Evolutionary conservation across 139 green algal species (phyloP), one percentile per base, ranked within the genome.

Genomic region (Nannochloris sp.): DNA sequence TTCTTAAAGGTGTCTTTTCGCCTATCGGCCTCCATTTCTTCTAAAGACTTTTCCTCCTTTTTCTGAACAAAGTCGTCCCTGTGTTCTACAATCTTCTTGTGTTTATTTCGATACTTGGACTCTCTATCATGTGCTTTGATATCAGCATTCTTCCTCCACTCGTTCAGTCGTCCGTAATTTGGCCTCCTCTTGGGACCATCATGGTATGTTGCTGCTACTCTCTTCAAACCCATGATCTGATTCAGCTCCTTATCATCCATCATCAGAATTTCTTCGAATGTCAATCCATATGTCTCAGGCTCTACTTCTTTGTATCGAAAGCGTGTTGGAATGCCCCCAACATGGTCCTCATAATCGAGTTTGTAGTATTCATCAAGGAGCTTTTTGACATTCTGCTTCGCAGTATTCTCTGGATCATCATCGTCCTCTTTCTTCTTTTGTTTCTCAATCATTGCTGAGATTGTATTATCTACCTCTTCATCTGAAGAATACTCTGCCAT

Each of bases 281-380:
- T 62, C 31, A 97, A 74, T 0, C 91, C 91, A 71, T 88, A 96
- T 9, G 44, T 75, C 34, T 83, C 74, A 7, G 75, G 60, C 1
- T 76, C 61, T 48, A 97, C 90, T 40, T 49, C 43, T 58, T 67
- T 70, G 65, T 79, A 85, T 27, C 61, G 69, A 75, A 92, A 96
- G 18, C 82, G 70, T n/a, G 74, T 86, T 49, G 73, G 74, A 5
- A 95, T 24, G 19, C 82, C 86, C 1, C 83, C 89, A 8, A 94
- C 76, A 36, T 81, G 61, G 61, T 93, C 90, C 73, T 97, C 91
- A 49, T 90, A 91, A 66, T 97, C 87, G 40, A 97, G 78, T 66
- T 82, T 81, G 76, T 95, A 88, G 69, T 97, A 97, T 67, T 97
- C 88, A 64, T 93, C 83, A 57, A 97, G 60, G 64, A 89, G 57